Base-by-base conservation (phyloP, 2,329 filamentous ascomycete species). In the Tolypocladium paradoxum region DNA sequence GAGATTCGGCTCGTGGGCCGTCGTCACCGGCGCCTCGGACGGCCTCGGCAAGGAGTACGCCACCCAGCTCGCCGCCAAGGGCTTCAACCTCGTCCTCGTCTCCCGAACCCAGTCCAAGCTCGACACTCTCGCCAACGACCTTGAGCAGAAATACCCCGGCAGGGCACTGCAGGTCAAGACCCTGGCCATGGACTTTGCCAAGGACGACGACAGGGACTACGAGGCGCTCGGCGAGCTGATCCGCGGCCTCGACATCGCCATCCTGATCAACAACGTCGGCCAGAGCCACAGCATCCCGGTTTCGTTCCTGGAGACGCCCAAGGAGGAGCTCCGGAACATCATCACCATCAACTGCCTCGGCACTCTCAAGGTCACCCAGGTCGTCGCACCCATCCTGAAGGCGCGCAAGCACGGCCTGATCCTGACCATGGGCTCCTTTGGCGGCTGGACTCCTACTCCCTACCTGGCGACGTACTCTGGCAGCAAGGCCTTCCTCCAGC, bases 21-120 rank as follows among this genome's bases (percentile, higher is more conserved):
- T 99, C 53, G 81, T 99, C 40, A 99, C 93, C 29, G 93, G 93
- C 58, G 93, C 92, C 50, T 96, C 91, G 12, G 93, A 99, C 70
- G 95, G 93, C 58, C 84, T 99, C 57, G 93, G 93, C 67, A 97
- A 96, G 73, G 93, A 99, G 74, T 99, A 90, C 68, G 90, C 92
- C 37, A 78, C 87, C 34, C 90, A 97, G 69, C 84, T 99, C 54
- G 91, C 93, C 27, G 77, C 82, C 56, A 91, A 93, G 68, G 91
- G 91, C 63, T 99, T 92, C 82, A 97, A 96, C 73, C 77, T 97
- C 62, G 76, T 99, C 57, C 88, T 99, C 61, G 85, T 99, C 56
- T 97, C 93, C 47, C 91, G 95, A 63, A 97, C 95, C n/a, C 80
- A 87, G 61, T 89, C 89, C 40, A 99, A 99, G 73, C 85, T 99